phyloP scores from a whole-genome alignment of 371 early-diverging fungal species.

The Rhizopus delemar region DNA sequence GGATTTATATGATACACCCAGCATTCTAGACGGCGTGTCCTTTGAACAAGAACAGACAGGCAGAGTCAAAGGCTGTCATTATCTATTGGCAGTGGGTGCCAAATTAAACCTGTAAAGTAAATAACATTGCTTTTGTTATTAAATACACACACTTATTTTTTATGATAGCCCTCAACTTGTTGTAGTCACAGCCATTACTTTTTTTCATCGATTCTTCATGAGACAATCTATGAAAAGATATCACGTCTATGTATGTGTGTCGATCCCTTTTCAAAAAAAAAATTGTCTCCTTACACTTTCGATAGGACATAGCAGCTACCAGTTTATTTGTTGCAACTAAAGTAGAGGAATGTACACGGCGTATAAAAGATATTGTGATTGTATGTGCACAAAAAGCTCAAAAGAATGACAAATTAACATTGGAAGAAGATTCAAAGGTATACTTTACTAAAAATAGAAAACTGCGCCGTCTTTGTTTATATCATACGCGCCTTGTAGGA shows the following conservation, averaged over 20 bases:
- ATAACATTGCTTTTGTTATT: background rate
- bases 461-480: slow-evolving; percentile 9
- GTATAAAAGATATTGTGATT: slow-evolving; percentile 59
- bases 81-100: slow-evolving; percentile 65
- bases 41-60: slow-evolving; percentile 54
- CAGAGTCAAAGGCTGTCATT: slow-evolving; percentile 67
- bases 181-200: slow-evolving; percentile 69
- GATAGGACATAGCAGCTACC: slow-evolving; percentile 77
- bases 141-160: background rate
- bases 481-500: slow-evolving; percentile 36
- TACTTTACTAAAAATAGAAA: background rate
- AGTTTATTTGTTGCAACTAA: slow-evolving; percentile 80
- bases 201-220: slow-evolving; percentile 84
- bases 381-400: slow-evolving; percentile 61
- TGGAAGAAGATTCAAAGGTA: slow-evolving; percentile 49
- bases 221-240: slow-evolving; percentile 67
- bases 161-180: slow-evolving; percentile 63
- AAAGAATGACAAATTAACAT: slow-evolving; percentile 56
- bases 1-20: slow-evolving; percentile 67
- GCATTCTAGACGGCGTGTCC: slow-evolving; percentile 50
- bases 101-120: slow-evolving; percentile 59
- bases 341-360: slow-evolving; percentile 75
- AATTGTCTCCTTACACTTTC: background rate
- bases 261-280: background rate
- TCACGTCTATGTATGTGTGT: slow-evolving; percentile 64